Conservation (phyloP, 148 eudicot genomes). For the Amaranthus cruentus region DNA sequence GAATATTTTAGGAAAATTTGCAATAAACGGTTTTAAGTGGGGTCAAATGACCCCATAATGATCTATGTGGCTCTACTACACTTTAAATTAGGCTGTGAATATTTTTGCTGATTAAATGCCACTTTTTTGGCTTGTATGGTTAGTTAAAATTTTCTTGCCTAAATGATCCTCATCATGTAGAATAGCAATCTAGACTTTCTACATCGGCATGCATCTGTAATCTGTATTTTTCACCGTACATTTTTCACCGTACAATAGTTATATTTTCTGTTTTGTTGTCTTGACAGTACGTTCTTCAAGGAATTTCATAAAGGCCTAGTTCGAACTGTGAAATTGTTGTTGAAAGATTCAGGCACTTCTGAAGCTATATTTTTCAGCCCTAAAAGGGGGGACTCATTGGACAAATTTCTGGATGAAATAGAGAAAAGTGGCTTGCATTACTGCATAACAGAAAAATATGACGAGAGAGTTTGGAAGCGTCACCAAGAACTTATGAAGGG, state of each 20-base stretch:
- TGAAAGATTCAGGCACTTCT: constrained; percentile 48
- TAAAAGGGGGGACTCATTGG: constrained; percentile 77
- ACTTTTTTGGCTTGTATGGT: background rate
- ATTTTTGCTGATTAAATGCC: background rate
- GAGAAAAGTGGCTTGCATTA: constrained; percentile 45
- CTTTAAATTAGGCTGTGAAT: background rate
- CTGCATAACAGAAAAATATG: constrained; percentile 56
- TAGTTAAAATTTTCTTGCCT: background rate
- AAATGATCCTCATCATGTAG: background rate
- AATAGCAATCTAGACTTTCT: background rate
- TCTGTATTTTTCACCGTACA: background rate
- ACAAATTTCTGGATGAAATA: constrained; percentile 59
- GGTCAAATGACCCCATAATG: too few species aligned
- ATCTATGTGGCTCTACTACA: too few species aligned
- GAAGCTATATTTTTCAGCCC: constrained; percentile 83
- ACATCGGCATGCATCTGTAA: background rate
- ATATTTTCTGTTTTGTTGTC: background rate
- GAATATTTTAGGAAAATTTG: too few species aligned
- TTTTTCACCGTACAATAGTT: background rate
- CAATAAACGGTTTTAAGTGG: too few species aligned
- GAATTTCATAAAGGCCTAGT: constrained; percentile 70
- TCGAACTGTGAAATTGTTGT: constrained; percentile 50
- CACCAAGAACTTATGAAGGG: constrained; percentile 51
- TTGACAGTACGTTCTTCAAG: constrained; percentile 82
- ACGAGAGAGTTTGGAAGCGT: constrained; percentile 59